Evolutionary conservation across 2,329 filamentous ascomycete species (phyloP), one percentile per base, ranked within the genome.

Genomic region (Cercospora zeina): DNA sequence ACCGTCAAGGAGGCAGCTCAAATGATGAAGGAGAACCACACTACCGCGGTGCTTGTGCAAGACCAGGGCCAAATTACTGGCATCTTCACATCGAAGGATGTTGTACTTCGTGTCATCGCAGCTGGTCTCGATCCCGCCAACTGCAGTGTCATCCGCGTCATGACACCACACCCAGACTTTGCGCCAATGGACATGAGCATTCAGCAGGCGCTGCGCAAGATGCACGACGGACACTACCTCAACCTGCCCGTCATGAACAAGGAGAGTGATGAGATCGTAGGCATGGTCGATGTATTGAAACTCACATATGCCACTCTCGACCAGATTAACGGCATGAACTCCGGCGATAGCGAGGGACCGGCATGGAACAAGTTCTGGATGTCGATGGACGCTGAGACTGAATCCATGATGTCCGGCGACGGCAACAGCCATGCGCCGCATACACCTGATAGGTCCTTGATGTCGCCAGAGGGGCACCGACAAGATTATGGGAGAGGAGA

Each of bases 351-450:
- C 70, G 95, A 99, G 78, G 95, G 95, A 0, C 95, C 95, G 4
- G 95, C 95, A 6, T 99, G 95, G 95, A 97, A 97, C 81, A 99
- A 97, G 78, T 99, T 99, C 80, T 99, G 95, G 95, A 83, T 97
- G 68, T 97, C 95, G 0, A 87, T 99, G 71, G 87, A 97, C 76
- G 87, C 96, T 71, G 93, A 96, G 76, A 93, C 93, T 13, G 95
- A 97, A 77, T 99, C 95, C 1, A 89, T 96, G 83, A 87, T 97
- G 77, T 99, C 95, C 63, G 95, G 93, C 63, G 91, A 96, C 61
- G 90, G 89, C 54, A 90, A 89, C 72, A 88, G 88, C 72, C 88
- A 90, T 70, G 81, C 70, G 75, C 86, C 81, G 71, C 86, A 83
- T 57, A 87, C 88, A 62, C 81, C 87, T 53, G 85, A 87, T 64